A percentile compares a stretch with the other conserved stretches of the same genome.
These are phyloP conservation scores for Nothophoma quercina DNA, from an alignment of 2,329 filamentous ascomycete genomes.

Conservation along the genomic window DNA sequence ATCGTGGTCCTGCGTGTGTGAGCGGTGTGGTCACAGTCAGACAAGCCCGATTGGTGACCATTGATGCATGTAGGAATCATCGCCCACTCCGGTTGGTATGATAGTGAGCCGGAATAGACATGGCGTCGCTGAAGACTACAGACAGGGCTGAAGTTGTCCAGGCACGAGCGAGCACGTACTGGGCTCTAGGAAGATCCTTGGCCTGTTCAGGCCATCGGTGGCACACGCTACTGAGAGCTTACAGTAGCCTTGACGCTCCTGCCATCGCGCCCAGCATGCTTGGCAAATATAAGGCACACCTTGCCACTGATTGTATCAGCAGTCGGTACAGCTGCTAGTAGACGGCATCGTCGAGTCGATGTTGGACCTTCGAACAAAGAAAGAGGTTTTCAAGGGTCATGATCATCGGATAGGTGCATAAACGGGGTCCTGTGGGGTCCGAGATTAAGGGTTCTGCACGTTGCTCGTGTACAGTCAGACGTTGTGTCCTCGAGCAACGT, in stretches of 20 bases:
- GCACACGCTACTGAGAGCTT: background rate
- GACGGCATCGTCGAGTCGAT: background rate
- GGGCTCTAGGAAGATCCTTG: background rate
- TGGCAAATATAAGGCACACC: background rate
- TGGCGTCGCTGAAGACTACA: background rate
- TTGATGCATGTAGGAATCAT: background rate
- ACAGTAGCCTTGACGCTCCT: background rate
- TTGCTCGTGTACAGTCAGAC: conserved; percentile 1
- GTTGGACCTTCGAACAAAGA: background rate
- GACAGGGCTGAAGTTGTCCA: conserved; percentile 6
- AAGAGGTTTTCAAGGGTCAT: too few species aligned
- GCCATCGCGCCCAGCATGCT: background rate
- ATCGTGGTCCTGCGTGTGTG: background rate
- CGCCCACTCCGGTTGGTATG: background rate
- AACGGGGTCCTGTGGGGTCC: background rate
- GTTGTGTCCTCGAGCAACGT: background rate
- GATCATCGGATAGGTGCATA: background rate
- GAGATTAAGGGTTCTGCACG: background rate
- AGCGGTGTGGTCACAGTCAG: conserved; percentile 1
- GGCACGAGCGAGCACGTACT: background rate
- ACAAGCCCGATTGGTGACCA: background rate
- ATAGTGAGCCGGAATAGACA: background rate
- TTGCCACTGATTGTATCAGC: background rate
- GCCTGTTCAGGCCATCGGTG: background rate
- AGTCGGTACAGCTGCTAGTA: background rate